Evolutionary conservation across 805 yeast genomes (phyloP).

Genomic region (Monosporozyma siamensis): DNA sequence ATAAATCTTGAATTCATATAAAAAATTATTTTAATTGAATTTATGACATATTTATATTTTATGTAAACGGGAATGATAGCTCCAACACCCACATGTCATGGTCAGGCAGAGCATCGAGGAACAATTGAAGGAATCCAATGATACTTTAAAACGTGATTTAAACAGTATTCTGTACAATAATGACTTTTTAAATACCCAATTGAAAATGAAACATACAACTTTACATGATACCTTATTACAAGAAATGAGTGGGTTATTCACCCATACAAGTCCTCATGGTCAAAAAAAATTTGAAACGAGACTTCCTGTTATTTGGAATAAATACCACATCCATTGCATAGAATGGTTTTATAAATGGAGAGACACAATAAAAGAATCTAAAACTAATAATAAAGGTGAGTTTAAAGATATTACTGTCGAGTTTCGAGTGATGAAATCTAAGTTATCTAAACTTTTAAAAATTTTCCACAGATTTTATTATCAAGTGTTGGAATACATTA

Average conservation of each 20-base stretch:
- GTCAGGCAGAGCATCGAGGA: no score
- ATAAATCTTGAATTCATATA: no score
- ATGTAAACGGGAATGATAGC: no score
- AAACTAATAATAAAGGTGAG: background rate
- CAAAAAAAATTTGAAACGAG: background rate
- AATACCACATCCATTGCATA: background rate
- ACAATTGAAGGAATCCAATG: background rate
- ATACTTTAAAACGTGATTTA: background rate
- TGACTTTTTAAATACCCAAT: background rate
- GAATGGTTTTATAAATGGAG: background rate
- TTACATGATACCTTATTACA: background rate
- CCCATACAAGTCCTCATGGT: background rate
- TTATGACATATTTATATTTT: no score
- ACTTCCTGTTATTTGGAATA: background rate
- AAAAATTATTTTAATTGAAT: no score
- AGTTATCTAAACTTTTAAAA: constrained; percentile 41
- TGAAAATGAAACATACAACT: background rate
- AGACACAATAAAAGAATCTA: background rate
- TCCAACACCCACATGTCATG: no score
- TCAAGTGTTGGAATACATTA: constrained; percentile 27
- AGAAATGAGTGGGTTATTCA: background rate
- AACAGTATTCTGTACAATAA: background rate
- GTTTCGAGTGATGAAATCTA: constrained; percentile 44
- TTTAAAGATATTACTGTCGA: constrained; percentile 34
- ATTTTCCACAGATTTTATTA: constrained; percentile 42